These are phyloP conservation scores for Pyricularia sp. DNA, from an alignment of 2,329 filamentous ascomycete genomes.

Conservation along the genomic window DNA sequence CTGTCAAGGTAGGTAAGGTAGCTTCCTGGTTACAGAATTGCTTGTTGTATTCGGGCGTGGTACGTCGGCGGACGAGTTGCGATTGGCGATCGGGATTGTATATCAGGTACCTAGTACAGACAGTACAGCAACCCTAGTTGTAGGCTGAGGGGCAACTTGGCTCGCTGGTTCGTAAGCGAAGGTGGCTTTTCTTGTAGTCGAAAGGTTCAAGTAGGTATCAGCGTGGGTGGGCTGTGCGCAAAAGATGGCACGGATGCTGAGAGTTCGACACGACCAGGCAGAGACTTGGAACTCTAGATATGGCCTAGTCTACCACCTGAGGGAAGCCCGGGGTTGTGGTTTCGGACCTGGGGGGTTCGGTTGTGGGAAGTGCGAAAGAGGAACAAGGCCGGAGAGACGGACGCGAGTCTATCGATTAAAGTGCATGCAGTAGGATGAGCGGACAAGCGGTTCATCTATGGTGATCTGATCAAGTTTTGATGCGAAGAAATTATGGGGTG, in stretches of 20 bases:
- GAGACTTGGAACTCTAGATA: background rate
- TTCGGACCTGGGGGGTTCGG: background rate
- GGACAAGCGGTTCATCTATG: background rate
- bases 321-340: background rate
- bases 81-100: background rate
- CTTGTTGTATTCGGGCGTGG: background rate
- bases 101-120: background rate
- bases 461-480: background rate
- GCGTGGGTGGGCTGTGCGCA: background rate
- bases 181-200: background rate
- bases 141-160: background rate
- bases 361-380: background rate
- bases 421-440: background rate
- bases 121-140: background rate
- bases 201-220: background rate
- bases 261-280: background rate
- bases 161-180: background rate
- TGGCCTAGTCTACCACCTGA: background rate
- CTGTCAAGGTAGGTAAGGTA: background rate
- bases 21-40: background rate
- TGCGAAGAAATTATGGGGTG: background rate
- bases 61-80: background rate
- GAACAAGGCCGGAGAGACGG: background rate
- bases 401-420: background rate
- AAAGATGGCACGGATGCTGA: background rate